Evolutionary conservation across 2,329 filamentous ascomycete genomes (phyloP), one percentile per base, ranked within the genome.

Genomic region (Trichophaea hybrida): DNA sequence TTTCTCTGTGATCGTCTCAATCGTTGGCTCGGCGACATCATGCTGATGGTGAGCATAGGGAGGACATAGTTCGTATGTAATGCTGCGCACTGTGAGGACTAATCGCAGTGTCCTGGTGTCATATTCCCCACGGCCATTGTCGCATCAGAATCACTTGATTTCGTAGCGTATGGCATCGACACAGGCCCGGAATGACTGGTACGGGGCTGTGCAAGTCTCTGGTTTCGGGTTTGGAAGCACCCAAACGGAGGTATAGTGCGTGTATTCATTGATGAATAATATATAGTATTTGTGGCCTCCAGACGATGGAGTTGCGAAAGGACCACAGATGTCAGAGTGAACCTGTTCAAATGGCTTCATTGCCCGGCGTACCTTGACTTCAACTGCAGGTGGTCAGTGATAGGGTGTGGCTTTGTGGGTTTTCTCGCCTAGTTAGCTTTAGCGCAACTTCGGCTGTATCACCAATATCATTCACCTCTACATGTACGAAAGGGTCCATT

Each of bases 251-350:
- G 52, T n/a, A 38, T 38, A 17, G 7, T 44, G 35, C 7, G 55
- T 51, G n/a, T 57, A 61, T 24, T 64, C 38, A 17, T 63, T 58
- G 5, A 64, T 49, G 46, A 55, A 62, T 1, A 58, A n/a, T 3
- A 63, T 59, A 15, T 44, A 62, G 17, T 64, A 61, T 0, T 33
- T 10, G 2, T 46, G 24, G 1, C 62, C 55, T 17, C 38, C 33
- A 12, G 53, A 5, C 1, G 35, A 57, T 4, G 44, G 13, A 2
- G n/a, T 31, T 15, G 50, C 33, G 6, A 64, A 52, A 2, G 60
- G 55, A 4, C 58, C 46, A 17, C 24, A 56, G 0, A 59, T 5
- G 10, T 64, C 58, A 0, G 55, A 60, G 31, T 64, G 58, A 3
- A 63, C 48, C 0, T 59, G 44, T 31, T 63, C 60, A 6, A 61